These are phyloP conservation scores for Lathyrus oleraceus DNA, from an alignment of 306 rosid genomes.

Conservation along the genomic window DNA sequence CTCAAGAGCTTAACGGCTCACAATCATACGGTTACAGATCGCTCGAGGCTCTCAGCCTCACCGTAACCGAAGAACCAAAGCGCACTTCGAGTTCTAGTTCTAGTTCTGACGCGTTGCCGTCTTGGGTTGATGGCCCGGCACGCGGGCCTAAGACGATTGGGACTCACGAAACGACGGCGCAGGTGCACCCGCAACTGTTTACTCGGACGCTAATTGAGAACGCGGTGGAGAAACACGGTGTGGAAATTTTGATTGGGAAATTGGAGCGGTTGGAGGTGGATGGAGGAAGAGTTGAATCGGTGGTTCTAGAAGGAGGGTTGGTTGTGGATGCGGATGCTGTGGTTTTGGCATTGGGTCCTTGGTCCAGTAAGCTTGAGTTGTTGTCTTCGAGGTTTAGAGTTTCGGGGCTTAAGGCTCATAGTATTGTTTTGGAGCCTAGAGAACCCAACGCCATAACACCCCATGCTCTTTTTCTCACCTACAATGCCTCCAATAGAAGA, in stretches of 20 bases:
- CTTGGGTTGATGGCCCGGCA: slow-evolving; percentile 76
- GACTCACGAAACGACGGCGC: slow-evolving; percentile 70
- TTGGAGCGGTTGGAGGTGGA: slow-evolving; percentile 53
- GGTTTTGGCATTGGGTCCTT: slow-evolving; percentile 82
- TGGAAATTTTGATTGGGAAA: slow-evolving; percentile 68
- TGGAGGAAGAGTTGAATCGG: slow-evolving; percentile 52
- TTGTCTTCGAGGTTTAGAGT: slow-evolving; percentile 62
- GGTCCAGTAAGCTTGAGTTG: slow-evolving; percentile 67
- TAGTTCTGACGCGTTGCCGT: slow-evolving; percentile 38
- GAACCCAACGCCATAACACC: slow-evolving; percentile 59
- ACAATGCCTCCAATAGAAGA: slow-evolving; percentile 45
- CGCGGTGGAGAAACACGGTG: slow-evolving; percentile 69
- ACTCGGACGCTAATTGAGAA: slow-evolving; percentile 52
- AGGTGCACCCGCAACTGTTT: slow-evolving; percentile 82
- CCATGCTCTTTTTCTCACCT: slow-evolving; percentile 72
- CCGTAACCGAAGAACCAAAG: slow-evolving; percentile 45
- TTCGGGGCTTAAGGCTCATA: slow-evolving; percentile 71
- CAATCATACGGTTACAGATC: slow-evolving; percentile 80
- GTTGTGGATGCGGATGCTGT: slow-evolving; percentile 64
- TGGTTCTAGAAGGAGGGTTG: slow-evolving; percentile 63
- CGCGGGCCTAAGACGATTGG: slow-evolving; percentile 57
- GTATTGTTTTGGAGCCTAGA: slow-evolving; percentile 77
- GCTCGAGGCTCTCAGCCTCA: slow-evolving; percentile 68
- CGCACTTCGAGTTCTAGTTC: slow-evolving; percentile 16
- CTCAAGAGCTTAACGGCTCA: slow-evolving; percentile 67